Conservation (phyloP, 345 rosid genomes). For the Turnera subulata region DNA sequence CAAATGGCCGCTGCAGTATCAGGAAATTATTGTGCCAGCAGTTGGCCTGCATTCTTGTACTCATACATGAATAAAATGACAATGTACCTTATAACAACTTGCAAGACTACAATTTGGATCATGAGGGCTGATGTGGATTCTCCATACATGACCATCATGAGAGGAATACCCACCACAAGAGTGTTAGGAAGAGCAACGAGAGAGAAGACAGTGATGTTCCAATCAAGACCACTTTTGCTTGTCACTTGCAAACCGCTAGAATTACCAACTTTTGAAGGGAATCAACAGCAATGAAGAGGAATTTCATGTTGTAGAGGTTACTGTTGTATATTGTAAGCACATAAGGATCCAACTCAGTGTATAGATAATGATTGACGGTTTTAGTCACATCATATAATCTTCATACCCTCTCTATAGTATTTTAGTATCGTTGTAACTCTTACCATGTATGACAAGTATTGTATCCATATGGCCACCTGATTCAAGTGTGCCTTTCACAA, state of each 20-base stretch:
- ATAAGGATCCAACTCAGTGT: no score
- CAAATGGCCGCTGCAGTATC: constrained; percentile 49
- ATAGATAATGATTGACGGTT: no score
- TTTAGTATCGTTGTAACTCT: no score
- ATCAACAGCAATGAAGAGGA: constrained; percentile 51
- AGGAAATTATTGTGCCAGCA: constrained; percentile 49
- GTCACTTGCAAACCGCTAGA: constrained; percentile 36
- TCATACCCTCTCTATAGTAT: no score
- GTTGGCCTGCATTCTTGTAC: constrained; percentile 40
- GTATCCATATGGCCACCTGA: no score
- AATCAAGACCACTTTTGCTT: constrained; percentile 36
- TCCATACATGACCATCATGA: constrained; percentile 57
- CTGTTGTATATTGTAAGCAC: constrained; percentile 43
- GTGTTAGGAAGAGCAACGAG: constrained; percentile 50
- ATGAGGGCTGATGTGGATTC: constrained; percentile 36
- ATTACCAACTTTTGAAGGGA: constrained; percentile 47
- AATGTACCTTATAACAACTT: constrained; percentile 50
- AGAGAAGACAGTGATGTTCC: constrained; percentile 50
- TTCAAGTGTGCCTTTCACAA: no score
- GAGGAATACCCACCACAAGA: constrained; percentile 54
- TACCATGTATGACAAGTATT: no score
- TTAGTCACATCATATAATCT: no score
- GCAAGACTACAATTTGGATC: constrained; percentile 52
- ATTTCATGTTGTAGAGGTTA: constrained; percentile 44
- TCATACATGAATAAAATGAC: constrained; percentile 51